Base-by-base conservation (phyloP, 306 rosid genomes). In the Corylus avellana region DNA sequence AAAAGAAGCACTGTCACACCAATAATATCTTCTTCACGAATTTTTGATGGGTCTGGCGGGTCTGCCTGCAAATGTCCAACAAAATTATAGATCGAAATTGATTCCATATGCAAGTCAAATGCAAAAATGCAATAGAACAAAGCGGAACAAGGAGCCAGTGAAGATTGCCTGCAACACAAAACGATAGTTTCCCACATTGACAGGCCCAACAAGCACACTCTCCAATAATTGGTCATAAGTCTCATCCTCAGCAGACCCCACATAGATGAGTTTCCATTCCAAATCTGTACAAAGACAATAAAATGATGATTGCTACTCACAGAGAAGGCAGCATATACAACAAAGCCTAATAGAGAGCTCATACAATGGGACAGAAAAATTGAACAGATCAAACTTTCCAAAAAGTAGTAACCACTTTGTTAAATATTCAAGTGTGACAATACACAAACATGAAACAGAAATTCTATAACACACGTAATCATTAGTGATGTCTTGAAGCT, bases 211-310 rank as follows among this genome's bases (percentile, higher is more conserved):
- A 51, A 94, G 95, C 5, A 94, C 97, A 74, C 98, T 92, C 85
- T 94, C 98, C 50, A 94, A 61, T 32, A 91, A 84, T 80, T 94
- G 98, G 78, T 94, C 98, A 78, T 92, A 94, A 0, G 92, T 94
- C 87, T 92, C 97, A 80, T 92, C 97, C 86, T 92, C 97, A 35
- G 97, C 97, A 77, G 97, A 92, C 71, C 97, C 97, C 47, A 94
- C 98, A 35, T 94, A 94, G 61, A 82, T 91, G 70, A 94, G 98
- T 85, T 94, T 92, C 98, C 97, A 91, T 79, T 94, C 98, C 89
- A 92, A 85, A 84, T 92, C 94, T 94, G 89, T 53, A 77, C 25
- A 51, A 42, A 10, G 53, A 61, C 27, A 66, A 67, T 35, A 83
- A 72, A 35, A 22, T 29, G 80, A 29, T 55, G 71, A 62, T 32